Conservation (phyloP, 73 alveolate genomes). For the Paramecium pentaurelia region DNA sequence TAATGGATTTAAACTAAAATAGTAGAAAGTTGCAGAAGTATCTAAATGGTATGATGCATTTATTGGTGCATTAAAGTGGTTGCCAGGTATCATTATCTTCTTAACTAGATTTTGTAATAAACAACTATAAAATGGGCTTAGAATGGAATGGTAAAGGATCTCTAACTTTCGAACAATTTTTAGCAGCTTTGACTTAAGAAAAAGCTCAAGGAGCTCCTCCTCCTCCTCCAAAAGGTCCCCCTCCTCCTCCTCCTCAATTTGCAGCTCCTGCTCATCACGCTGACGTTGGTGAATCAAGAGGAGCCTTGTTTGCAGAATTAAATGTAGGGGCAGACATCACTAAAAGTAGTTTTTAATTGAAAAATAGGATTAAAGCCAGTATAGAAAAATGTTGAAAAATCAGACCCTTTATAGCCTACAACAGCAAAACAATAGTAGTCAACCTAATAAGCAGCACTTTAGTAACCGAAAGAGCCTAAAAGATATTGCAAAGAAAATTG, state of each 20-base stretch:
- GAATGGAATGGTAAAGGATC: slow-evolving; percentile 42
- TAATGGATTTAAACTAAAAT: slow-evolving; percentile 25
- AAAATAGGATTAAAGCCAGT: slow-evolving; percentile 2
- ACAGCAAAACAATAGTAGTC: not conserved
- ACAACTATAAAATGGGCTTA: slow-evolving; percentile 18
- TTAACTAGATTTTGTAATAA: not conserved
- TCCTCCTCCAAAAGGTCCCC: slow-evolving; percentile 20
- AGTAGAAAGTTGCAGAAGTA: not conserved
- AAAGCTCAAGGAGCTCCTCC: slow-evolving; percentile 4
- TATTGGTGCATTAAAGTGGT: not conserved
- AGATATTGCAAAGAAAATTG: slow-evolving; percentile 29
- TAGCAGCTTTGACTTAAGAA: not conserved
- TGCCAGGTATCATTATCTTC: not conserved
- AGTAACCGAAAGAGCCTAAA: not conserved
- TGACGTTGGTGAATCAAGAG: not conserved
- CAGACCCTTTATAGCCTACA: not conserved
- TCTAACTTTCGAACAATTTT: not conserved
- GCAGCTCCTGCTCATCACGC: not conserved
- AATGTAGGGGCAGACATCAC: slow-evolving; percentile 30
- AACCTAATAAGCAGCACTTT: not conserved
- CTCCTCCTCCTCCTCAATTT: slow-evolving; percentile 28
- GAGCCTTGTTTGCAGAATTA: not conserved
- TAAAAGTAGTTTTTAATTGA: not conserved
- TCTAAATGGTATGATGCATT: slow-evolving; percentile 45
- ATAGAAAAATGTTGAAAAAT: not conserved